Percentiles rank a stretch among this genome's conserved stretches.
Conservation (phyloP, 2,329 filamentous ascomycete genomes). For the Talaromyces sp. region DNA sequence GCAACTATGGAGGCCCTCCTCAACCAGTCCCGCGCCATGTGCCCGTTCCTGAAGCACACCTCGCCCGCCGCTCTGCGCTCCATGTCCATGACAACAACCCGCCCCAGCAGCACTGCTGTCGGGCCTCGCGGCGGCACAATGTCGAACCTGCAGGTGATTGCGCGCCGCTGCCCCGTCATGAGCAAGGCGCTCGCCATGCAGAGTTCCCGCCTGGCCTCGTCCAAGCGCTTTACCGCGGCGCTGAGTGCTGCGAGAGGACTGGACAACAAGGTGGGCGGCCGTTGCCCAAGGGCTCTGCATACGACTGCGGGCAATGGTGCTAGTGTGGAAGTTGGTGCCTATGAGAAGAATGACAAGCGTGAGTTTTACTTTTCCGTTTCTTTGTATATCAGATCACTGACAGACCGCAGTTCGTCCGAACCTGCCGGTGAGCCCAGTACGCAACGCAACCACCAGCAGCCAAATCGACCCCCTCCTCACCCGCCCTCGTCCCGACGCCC, state of each 20-base stretch:
- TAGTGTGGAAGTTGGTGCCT: conserved; percentile 59
- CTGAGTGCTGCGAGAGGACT: conserved; percentile 23
- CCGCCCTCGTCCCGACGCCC: conserved; percentile 45
- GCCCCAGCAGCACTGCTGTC: conserved; percentile 49
- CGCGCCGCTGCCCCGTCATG: conserved; percentile 96
- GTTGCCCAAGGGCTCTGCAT: conserved; percentile 69
- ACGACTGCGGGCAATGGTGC: conserved; percentile 74
- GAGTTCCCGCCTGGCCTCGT: conserved; percentile 38
- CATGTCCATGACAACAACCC: conserved; percentile 62
- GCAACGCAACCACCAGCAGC: conserved; percentile 18
- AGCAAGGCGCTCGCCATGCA: conserved; percentile 93
- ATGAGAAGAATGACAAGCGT: conserved; percentile 49
- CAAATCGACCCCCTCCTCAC: conserved; percentile 25
- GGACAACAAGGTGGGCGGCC: conserved; percentile 21
- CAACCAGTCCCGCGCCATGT: conserved; percentile 93
- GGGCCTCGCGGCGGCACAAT: conserved; percentile 80
- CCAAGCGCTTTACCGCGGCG: conserved; percentile 32
- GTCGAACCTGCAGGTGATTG: conserved; percentile 92
- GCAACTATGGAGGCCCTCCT: conserved; percentile 74
- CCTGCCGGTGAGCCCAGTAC: conserved; percentile 17
- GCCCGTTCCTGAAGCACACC: conserved; percentile 93
- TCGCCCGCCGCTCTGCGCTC: conserved; percentile 87
- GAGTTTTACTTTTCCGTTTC: conserved; percentile 12
- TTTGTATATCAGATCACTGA: background rate
- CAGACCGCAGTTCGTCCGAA: conserved; percentile 19